Evolutionary conservation across 2,329 filamentous ascomycete genomes (phyloP).

Genomic region (Coleophoma eucalyptorum): DNA sequence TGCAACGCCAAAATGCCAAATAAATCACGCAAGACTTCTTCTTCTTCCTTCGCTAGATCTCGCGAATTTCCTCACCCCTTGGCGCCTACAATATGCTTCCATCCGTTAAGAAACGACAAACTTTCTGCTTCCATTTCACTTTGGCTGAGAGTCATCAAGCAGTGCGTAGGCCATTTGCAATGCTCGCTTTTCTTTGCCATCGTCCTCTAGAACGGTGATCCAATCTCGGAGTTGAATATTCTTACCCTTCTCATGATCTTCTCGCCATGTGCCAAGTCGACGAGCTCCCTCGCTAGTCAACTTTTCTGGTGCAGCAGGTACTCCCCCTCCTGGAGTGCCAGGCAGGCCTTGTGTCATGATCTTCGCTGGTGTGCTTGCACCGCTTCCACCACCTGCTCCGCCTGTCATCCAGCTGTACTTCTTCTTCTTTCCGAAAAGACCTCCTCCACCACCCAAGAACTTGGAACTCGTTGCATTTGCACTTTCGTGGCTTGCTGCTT

Average conservation of each 20-base stretch:
- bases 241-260: slow-evolving; percentile 71
- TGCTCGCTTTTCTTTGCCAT: slow-evolving; percentile 63
- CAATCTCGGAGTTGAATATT: slow-evolving; percentile 84
- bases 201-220: slow-evolving; percentile 73
- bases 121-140: slow-evolving; percentile 24
- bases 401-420: slow-evolving; percentile 75
- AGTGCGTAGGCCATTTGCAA: slow-evolving; percentile 42
- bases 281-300: slow-evolving; percentile 57
- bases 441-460: slow-evolving; percentile 64
- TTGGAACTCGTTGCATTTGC: slow-evolving; percentile 81
- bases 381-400: slow-evolving; percentile 44
- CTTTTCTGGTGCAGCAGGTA: slow-evolving; percentile 29
- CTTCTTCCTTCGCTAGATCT: slow-evolving; percentile 22
- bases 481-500: slow-evolving; percentile 74
- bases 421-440: slow-evolving; percentile 57
- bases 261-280: slow-evolving; percentile 70
- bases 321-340: slow-evolving; percentile 31
- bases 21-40: no score
- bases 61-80: no score
- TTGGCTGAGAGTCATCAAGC: slow-evolving; percentile 23
- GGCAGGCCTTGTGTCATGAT: slow-evolving; percentile 26
- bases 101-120: no score
- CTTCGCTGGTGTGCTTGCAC: slow-evolving; percentile 44
- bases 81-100: no score
- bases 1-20: no score